A percentile compares a stretch with the other conserved stretches of the same genome.
These are phyloP conservation scores for Roridomyces roridus DNA, from an alignment of 768 basidiomycete species.

Conservation along the genomic window DNA sequence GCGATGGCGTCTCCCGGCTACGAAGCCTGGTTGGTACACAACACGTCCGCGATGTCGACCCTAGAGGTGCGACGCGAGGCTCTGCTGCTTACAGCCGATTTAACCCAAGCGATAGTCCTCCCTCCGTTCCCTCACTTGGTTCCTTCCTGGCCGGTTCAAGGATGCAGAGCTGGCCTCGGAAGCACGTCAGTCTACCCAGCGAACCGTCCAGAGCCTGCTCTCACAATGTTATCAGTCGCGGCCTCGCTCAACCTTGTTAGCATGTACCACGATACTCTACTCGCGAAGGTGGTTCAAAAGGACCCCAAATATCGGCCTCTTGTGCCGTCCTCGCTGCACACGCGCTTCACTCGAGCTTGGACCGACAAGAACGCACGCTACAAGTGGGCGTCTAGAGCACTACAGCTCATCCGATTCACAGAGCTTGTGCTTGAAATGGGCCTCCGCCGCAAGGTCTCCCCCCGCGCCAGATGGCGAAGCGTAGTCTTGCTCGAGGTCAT, in stretches of 20 bases:
- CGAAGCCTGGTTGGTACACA: conserved; percentile 83
- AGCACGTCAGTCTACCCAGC: conserved; percentile 69
- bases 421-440: conserved; percentile 93
- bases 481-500: conserved; percentile 79
- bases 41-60: conserved; percentile 85
- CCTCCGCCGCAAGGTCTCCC: conserved; percentile 71
- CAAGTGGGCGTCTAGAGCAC: conserved; percentile 76
- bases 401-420: conserved; percentile 80
- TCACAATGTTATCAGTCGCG: conserved; percentile 63
- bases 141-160: conserved; percentile 95
- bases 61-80: conserved; percentile 53
- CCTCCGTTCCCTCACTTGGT: conserved; percentile 91
- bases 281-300: conserved; percentile 66
- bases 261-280: conserved; percentile 95
- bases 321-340: conserved; percentile 77
- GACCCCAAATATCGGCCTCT: conserved; percentile 78
- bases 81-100: too few relatives aligned
- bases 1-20: conserved; percentile 75
- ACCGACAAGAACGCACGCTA: conserved; percentile 71
- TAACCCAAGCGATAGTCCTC: conserved; percentile 49
- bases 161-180: conserved; percentile 97
- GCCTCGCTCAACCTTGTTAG: conserved; percentile 86
- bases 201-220: conserved; percentile 17
- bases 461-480: conserved; percentile 72
- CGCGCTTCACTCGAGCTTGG: conserved; percentile 92